These are phyloP conservation scores for Vitis amurensis DNA, from an alignment of 164 flowering plant species.

Conservation along the genomic window DNA sequence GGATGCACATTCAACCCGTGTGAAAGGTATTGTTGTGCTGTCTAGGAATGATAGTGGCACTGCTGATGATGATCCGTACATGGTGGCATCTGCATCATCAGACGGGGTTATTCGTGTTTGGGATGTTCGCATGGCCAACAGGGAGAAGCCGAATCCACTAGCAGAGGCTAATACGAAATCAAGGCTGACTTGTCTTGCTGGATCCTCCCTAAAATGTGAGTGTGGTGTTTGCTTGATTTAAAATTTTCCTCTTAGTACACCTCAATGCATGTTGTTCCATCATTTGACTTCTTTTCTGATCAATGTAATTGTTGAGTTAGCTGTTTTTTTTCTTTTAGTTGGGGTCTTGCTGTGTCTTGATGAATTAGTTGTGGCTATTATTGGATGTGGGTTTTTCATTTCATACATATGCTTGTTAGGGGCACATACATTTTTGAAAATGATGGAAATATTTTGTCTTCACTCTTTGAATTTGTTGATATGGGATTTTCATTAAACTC, in stretches of 20 bases:
- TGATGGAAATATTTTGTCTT: no score
- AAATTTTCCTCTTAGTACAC: neutral
- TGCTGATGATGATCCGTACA: conserved; percentile 47
- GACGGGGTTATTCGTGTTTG: conserved; percentile 91
- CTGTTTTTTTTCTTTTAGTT: neutral
- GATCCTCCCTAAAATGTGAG: conserved; percentile 81
- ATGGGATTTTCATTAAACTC: no score
- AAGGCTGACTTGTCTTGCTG: conserved; percentile 91
- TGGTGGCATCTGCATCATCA: conserved; percentile 87
- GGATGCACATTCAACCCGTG: conserved; percentile 77
- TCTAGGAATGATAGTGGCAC: conserved; percentile 27
- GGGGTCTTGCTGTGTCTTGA: neutral
- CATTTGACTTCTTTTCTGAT: no score
- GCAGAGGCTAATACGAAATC: conserved; percentile 82
- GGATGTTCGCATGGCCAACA: conserved; percentile 72
- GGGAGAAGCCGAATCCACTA: conserved; percentile 63
- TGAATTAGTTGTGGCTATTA: no score
- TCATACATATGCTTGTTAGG: no score
- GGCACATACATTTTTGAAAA: no score
- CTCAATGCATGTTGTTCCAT: neutral
- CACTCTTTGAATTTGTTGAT: no score
- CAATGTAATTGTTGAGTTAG: no score
- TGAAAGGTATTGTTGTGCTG: conserved; percentile 83
- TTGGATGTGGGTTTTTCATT: no score
- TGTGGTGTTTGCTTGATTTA: conserved; percentile 13